Base-by-base conservation (phyloP, 2,329 filamentous ascomycete genomes). In the Paecilomyces formosus region DNA sequence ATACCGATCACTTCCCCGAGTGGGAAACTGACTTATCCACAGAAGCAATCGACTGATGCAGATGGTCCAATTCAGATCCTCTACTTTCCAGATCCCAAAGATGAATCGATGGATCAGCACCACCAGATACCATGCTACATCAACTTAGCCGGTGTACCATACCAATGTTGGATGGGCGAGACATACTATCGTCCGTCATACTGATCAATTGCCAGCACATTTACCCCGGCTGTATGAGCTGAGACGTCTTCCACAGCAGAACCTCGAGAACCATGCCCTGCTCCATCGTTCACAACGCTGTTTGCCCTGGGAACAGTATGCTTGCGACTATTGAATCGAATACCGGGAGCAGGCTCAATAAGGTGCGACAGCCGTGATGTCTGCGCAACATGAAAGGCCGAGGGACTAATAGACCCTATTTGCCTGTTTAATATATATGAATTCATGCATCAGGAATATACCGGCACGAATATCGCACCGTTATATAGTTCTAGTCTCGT, bases 1-100 rank as follows among this genome's bases (percentile, higher is more conserved):
- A 54, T 54, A 31, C 30, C 8, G 31, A 24, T 60, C 18, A 30
- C 22, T 45, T 53, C 18, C 11, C n/a, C 13, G 2, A 24, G 6
- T 11, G 13, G 33, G 11, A 28, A 9, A n/a, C n/a, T 7, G 54
- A 69, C 64, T 69, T 74, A 59, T 66, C 68, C 55, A 76, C 64
- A 54, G 77, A 78, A 55, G 78, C 81, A 21, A 81, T 71, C 1
- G 89, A 83, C 6, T 76, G 63, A 54, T 77, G 69, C n/a, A 79
- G 66, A 82, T 87, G 18, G 71, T 80, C 67, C 80, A 80, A 35
- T 72, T 72, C 61, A 61, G 71, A 62, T 74, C 77, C 71, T 64
- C 79, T 78, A 55, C 82, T 77, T 67, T 96, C 89, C 6, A 97
- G 82, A 74, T 97, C 88, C 92, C 92, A 97, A 53, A 97, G 76